These are phyloP conservation scores for Fusarium sp. DNA, from an alignment of 2,329 filamentous ascomycete species.

Conservation along the genomic window DNA sequence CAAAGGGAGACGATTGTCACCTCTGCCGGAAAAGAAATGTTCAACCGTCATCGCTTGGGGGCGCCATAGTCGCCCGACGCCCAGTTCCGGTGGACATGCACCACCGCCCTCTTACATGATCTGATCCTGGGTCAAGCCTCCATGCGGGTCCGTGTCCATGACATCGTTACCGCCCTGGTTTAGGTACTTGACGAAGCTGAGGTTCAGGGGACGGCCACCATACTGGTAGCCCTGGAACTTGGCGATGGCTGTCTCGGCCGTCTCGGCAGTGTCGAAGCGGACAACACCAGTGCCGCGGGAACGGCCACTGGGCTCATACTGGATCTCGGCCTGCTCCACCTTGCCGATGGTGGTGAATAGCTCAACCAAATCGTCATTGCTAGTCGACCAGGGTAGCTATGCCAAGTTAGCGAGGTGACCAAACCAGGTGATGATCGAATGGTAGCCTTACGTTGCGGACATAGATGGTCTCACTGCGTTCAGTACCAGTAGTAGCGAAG, in stretches of 20 bases:
- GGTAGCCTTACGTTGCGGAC: slow-evolving; percentile 87
- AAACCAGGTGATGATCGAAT: neutral
- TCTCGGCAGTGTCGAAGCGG: slow-evolving; percentile 84
- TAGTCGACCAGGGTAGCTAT: slow-evolving; percentile 97
- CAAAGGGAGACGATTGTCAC: slow-evolving; percentile 3
- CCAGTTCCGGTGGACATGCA: slow-evolving; percentile 22
- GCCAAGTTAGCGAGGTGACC: slow-evolving; percentile 35
- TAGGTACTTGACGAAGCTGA: slow-evolving; percentile 94
- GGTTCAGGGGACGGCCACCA: slow-evolving; percentile 90
- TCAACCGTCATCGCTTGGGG: slow-evolving; percentile 16
- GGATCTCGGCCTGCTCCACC: slow-evolving; percentile 98
- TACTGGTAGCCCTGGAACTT: slow-evolving; percentile 99
- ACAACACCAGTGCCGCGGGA: slow-evolving; percentile 98
- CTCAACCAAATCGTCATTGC: slow-evolving; percentile 96
- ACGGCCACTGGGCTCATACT: slow-evolving; percentile 96
- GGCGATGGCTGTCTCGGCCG: slow-evolving; percentile 91
- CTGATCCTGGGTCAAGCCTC: slow-evolving; percentile 92
- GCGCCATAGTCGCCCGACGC: slow-evolving; percentile 9
- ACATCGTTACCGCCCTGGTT: slow-evolving; percentile 74
- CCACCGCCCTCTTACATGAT: slow-evolving; percentile 77
- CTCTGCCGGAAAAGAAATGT: slow-evolving; percentile 17
- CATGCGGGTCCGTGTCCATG: slow-evolving; percentile 86
- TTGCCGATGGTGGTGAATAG: slow-evolving; percentile 98
- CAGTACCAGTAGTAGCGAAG: slow-evolving; percentile 86
- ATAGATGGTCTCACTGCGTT: slow-evolving; percentile 87